Evolutionary conservation across 2,329 filamentous ascomycete genomes (phyloP).

Genomic region (Chrysosporium queenslandicum): DNA sequence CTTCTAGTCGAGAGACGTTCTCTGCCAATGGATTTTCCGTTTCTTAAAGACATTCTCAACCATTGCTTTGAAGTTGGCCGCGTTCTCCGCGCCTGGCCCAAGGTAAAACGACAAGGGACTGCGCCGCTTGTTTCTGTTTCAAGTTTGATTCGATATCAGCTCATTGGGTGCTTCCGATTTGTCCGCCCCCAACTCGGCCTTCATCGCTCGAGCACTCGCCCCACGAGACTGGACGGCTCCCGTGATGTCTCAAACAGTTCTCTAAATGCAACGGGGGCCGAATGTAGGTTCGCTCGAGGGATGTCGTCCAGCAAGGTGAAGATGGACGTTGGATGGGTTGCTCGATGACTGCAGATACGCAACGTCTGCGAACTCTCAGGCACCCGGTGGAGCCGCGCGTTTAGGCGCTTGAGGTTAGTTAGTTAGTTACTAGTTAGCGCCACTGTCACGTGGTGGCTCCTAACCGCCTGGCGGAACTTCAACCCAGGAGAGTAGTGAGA

Average conservation of each 20-base stretch:
- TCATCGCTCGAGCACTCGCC: too few relatives aligned
- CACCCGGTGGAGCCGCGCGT: background rate
- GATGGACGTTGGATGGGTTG: background rate
- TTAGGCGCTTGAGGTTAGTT: background rate
- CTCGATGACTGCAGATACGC: background rate
- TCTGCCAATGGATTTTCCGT: constrained; percentile 17
- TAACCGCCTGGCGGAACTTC: too few relatives aligned
- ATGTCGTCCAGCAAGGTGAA: background rate
- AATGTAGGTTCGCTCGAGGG: too few relatives aligned
- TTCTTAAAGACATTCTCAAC: background rate
- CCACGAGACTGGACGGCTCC: too few relatives aligned
- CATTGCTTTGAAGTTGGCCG: background rate
- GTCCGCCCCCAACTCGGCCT: background rate
- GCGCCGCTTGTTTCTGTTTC: constrained; percentile 9
- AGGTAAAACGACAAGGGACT: constrained; percentile 6
- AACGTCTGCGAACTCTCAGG: background rate
- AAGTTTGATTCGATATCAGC: background rate
- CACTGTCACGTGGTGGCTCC: too few relatives aligned
- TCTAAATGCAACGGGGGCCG: too few relatives aligned
- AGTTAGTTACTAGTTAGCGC: too few relatives aligned
- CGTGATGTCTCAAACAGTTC: too few relatives aligned
- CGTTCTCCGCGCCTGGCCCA: background rate
- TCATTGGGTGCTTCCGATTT: background rate
- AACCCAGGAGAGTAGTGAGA: too few relatives aligned
- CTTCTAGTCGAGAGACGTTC: constrained; percentile 12